Conservation (phyloP, 2,329 filamentous ascomycete genomes). For the Raffaelea ambrosiae region DNA sequence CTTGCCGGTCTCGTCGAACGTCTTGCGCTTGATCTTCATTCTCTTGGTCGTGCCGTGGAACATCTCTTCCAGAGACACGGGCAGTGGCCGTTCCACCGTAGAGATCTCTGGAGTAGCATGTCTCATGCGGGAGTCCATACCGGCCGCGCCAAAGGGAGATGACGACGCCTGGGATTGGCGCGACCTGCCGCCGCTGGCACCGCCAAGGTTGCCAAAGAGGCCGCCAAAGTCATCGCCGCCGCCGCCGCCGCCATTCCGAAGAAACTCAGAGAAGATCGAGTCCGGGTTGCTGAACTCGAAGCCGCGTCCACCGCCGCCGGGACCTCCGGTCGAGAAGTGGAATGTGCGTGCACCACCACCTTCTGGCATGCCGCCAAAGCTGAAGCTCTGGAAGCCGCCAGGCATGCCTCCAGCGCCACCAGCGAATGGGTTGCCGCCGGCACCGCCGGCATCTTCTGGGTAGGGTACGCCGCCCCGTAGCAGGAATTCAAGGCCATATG, state of each 20-base stretch:
- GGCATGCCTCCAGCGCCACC: constrained; percentile 41
- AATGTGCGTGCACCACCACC: constrained; percentile 51
- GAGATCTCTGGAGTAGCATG: constrained; percentile 74
- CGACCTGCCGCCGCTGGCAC: constrained; percentile 19
- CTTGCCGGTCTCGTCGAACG: constrained; percentile 79
- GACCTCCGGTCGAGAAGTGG: constrained; percentile 53
- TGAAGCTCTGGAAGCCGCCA: constrained; percentile 19
- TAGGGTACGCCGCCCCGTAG: constrained; percentile 67
- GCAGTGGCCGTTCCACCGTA: constrained; percentile 77
- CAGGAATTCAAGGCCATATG: constrained; percentile 89
- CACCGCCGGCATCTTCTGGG: constrained; percentile 5
- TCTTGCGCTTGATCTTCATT: constrained; percentile 97
- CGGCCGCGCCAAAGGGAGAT: constrained; percentile 6
- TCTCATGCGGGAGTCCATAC: constrained; percentile 26
- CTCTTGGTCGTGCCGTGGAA: constrained; percentile 87
- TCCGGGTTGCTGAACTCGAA: constrained; percentile 81
- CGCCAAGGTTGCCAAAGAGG: constrained; percentile 41
- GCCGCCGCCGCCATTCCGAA: constrained; percentile 45
- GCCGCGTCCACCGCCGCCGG: constrained; percentile 47
- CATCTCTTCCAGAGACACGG: constrained; percentile 78
- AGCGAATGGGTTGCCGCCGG: constrained; percentile 52
- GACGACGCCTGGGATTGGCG: constrained; percentile 1
- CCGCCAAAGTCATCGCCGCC: constrained; percentile 42
- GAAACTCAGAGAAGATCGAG: constrained; percentile 77
- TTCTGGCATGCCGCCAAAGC: constrained; percentile 35